Evolutionary conservation across 1,284 basidiomycete genomes (phyloP).

Genomic region (Cerioporus squamosus): DNA sequence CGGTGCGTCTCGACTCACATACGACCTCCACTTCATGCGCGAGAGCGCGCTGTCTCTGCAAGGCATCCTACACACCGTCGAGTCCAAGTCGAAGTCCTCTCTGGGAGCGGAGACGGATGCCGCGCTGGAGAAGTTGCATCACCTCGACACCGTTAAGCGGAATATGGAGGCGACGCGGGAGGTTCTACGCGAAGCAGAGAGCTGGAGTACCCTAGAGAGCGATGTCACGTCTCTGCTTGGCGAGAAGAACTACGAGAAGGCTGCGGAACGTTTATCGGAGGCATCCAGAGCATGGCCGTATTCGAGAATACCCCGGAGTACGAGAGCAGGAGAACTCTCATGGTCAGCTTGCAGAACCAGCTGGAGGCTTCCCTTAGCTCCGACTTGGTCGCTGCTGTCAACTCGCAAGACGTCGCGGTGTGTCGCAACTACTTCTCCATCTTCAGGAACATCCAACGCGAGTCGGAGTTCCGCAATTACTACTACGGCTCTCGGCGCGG

Average conservation of each 20-base stretch:
- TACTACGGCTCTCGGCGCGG: conserved; percentile 85
- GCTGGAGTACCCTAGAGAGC: conserved; percentile 91
- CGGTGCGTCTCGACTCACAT: conserved; percentile 84
- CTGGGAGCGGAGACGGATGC: conserved; percentile 57
- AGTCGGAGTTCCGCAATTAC: conserved; percentile 89
- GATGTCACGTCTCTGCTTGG: conserved; percentile 84
- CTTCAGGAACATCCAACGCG: conserved; percentile 88
- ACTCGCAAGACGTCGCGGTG: conserved; percentile 68
- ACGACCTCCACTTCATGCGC: conserved; percentile 94
- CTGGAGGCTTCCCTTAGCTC: conserved; percentile 89
- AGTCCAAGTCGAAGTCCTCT: conserved; percentile 51
- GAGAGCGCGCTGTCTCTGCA: conserved; percentile 85
- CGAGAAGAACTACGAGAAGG: conserved; percentile 82
- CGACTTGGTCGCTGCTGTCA: conserved; percentile 84
- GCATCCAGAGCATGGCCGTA: conserved; percentile 85
- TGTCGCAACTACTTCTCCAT: conserved; percentile 85
- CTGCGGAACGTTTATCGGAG: conserved; percentile 86
- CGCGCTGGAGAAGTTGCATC: conserved; percentile 75
- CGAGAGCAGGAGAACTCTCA: conserved; percentile 79
- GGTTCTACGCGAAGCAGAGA: conserved; percentile 89
- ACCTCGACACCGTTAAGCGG: conserved; percentile 81
- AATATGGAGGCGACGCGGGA: conserved; percentile 88
- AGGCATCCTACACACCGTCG: conserved; percentile 60
- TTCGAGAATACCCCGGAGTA: conserved; percentile 91
- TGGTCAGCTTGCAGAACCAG: conserved; percentile 92